Base-by-base conservation (phyloP, 1,284 basidiomycete genomes). In the Neotropicomus parvogracilis region DNA sequence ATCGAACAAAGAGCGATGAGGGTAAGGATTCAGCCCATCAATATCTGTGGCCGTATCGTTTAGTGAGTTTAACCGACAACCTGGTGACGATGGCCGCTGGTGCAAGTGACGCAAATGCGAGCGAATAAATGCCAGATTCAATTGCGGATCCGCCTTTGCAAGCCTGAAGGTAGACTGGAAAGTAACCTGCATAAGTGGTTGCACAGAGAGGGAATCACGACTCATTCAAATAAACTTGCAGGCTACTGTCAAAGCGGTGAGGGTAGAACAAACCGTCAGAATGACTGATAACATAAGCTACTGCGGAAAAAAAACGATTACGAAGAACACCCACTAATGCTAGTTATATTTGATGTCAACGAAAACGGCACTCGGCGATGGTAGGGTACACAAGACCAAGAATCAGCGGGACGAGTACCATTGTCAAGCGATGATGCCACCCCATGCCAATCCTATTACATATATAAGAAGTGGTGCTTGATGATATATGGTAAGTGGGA, bases 381-480 rank as follows among this genome's bases (percentile, higher is more conserved):
- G 14, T 39, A 3, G 59, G 28, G 3, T 50, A 57, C 14, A 59
- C 14, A 5, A 56, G 29, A 3, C 56, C 56, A 2, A 59, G 33
- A n/a, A 53, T 19, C 8, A 53, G 47, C 10, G 56, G 56, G 5
- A 43, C 20, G 16, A 57, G 40, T 2, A 58, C 46, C 8, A 20
- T 39, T 11, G 8, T 31, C 1, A 54, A 58, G 16, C 32, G 1
- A 48, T 49, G 17, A 48, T 48, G 12, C 57, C 56, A 11, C 54
- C 57, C 54, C 54, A 49, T 3, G 56, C 52, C 36, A 56, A 24
- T 12, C 34, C 54, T 7, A 54, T 41, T 16, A 50, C 32, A 9
- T 20, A 45, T 7, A 45, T 42, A n/a, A n/a, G n/a, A n/a, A 11
- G n/a, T 11, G 4, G 54, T 62, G 55, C 44, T 49, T 10, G 49